Percentiles rank a stretch among this genome's conserved stretches.
Evolutionary conservation across 73 alveolate genomes (phyloP).

Genomic region (Paramecium bursaria): DNA sequence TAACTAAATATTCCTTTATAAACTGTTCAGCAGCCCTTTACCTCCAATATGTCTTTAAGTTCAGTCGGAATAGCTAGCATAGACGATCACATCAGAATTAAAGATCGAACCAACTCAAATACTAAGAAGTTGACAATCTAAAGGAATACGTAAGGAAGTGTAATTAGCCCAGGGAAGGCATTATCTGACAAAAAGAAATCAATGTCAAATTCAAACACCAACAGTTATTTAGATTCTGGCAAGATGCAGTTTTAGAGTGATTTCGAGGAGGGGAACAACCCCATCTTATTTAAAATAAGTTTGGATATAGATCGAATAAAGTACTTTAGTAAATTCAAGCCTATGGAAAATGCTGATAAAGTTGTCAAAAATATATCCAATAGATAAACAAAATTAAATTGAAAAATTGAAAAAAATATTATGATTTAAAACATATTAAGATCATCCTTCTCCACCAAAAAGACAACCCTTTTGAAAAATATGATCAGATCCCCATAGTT

Average conservation of each 20-base stretch:
- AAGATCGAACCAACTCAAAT: background rate
- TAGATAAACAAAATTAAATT: background rate
- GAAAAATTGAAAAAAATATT: background rate
- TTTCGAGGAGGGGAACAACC: background rate
- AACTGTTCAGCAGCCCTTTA: constrained; percentile 7
- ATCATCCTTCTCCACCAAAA: constrained; percentile 62
- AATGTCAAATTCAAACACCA: constrained; percentile 23
- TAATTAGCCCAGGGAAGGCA: constrained; percentile 41
- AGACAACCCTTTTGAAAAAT: constrained; percentile 68
- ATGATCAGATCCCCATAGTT: constrained; percentile 59
- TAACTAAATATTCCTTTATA: constrained; percentile 17
- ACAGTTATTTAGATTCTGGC: constrained; percentile 25
- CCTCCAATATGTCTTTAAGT: constrained; percentile 53
- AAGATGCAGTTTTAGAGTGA: constrained; percentile 19
- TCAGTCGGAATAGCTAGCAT: constrained; percentile 53
- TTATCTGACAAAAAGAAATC: constrained; percentile 17
- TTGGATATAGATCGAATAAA: constrained; percentile 15
- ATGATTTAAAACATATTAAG: background rate
- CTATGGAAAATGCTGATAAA: background rate
- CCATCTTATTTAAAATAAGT: background rate
- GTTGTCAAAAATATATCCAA: constrained; percentile 8
- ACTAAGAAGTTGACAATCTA: constrained; percentile 12
- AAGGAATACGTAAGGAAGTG: background rate
- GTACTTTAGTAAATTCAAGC: background rate
- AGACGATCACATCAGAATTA: constrained; percentile 18